Evolutionary conservation across 2,329 filamentous ascomycete species (phyloP).

Genomic region (Colletotrichum echinochloae): DNA sequence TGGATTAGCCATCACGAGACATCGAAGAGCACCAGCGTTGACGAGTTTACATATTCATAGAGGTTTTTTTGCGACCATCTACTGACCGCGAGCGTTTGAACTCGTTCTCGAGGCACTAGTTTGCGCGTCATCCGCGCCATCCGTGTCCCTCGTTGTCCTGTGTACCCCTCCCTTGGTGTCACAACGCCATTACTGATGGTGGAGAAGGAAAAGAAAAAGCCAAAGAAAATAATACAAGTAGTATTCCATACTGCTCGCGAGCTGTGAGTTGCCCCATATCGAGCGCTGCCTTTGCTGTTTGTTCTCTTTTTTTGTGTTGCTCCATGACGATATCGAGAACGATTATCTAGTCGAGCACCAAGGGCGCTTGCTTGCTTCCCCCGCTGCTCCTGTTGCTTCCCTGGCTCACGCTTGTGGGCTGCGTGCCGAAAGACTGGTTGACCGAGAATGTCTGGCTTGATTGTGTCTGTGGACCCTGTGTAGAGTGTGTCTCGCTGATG

Average conservation of each 20-base stretch:
- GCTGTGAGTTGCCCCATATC: not conserved
- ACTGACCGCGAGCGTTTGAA: not conserved
- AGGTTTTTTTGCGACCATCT: constrained; percentile 36
- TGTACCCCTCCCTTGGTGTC: constrained; percentile 25
- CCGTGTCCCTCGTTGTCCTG: constrained; percentile 5
- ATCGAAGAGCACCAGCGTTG: no score
- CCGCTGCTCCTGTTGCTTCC: constrained; percentile 30
- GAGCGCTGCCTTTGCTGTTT: not conserved
- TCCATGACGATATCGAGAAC: not conserved
- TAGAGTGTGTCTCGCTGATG: constrained; percentile 32
- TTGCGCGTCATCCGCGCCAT: constrained; percentile 1
- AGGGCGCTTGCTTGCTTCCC: constrained; percentile 37
- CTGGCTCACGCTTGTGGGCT: constrained; percentile 32
- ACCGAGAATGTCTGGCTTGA: constrained; percentile 36
- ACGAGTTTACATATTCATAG: constrained; percentile 8
- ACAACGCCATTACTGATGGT: constrained; percentile 1
- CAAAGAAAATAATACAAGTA: constrained; percentile 2
- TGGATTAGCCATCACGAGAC: not conserved
- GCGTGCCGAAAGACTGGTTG: constrained; percentile 39
- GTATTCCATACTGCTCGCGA: not conserved
- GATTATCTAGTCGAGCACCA: constrained; percentile 35
- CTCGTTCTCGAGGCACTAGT: constrained; percentile 18
- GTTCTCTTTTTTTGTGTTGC: not conserved
- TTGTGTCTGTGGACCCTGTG: constrained; percentile 32
- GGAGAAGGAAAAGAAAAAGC: not conserved